Base-by-base conservation (phyloP, 495 filamentous ascomycete species). In the Hypoxylon fuscum region DNA sequence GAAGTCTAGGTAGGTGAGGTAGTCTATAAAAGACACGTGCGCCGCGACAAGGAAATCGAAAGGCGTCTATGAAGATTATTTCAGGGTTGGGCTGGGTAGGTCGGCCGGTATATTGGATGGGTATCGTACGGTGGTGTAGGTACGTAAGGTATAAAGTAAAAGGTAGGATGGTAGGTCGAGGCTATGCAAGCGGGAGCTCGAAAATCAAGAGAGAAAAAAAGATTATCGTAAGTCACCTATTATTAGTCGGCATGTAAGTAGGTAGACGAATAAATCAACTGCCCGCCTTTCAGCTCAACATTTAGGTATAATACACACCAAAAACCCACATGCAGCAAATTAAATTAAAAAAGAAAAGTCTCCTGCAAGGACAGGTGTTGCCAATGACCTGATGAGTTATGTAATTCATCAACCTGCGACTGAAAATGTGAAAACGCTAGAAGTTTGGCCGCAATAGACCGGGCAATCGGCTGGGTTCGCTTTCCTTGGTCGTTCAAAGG, bases 1-100 rank as follows among this genome's bases (percentile, higher is more conserved):
- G 11, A 27, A 54, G 29, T 54, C 42, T 29, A 21, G 27, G n/a
- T n/a, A n/a, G n/a, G n/a, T n/a, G n/a, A n/a, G n/a, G n/a, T n/a
- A n/a, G n/a, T n/a, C n/a, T 22, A 46, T 15, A 47, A 6, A n/a
- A 15, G 25, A 59, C 55, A 42, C 37, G 55, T 43, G 42, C 61
- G 55, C 18, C 17, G 21, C n/a, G 29, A 59, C 49, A 23, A 64
- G 37, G 37, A 27, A 27, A 27, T 8, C 25, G 25, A 27, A 27
- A 3, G 25, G 3, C 25, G 8, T 8, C 8, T 27, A n/a, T n/a
- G n/a, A n/a, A n/a, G n/a, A n/a, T n/a, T n/a, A n/a, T n/a, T n/a
- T n/a, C n/a, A n/a, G n/a, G n/a, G n/a, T n/a, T n/a, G n/a, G n/a
- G n/a, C n/a, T n/a, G n/a, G n/a, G 20, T 22, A 38, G 11, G 18